Conservation (phyloP, 768 basidiomycete genomes). For the Suillus subalutaceus region DNA sequence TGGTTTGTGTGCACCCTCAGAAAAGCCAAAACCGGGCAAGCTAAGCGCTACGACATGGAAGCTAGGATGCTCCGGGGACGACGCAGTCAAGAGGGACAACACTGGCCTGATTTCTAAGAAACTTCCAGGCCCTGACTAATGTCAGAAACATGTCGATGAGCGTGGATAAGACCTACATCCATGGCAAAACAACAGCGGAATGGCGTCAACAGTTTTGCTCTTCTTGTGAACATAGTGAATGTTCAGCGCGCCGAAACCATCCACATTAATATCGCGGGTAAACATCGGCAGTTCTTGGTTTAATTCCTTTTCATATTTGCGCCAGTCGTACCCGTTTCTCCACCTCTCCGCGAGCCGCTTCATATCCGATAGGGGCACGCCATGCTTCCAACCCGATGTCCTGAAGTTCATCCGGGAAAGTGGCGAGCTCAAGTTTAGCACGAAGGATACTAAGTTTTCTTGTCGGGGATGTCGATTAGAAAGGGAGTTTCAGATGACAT, state of each 20-base stretch:
- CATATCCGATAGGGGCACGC: constrained; percentile 51
- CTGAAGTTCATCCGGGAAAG: constrained; percentile 60
- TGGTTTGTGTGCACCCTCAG: constrained; percentile 53
- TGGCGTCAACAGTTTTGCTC: constrained; percentile 45
- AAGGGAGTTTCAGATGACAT: constrained; percentile 45
- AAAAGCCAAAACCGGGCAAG: constrained; percentile 50
- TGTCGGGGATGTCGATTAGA: constrained; percentile 50
- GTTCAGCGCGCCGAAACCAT: constrained; percentile 48
- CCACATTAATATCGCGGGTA: constrained; percentile 53
- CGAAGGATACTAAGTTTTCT: constrained; percentile 41
- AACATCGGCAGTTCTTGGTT: constrained; percentile 43
- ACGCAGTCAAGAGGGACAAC: constrained; percentile 46
- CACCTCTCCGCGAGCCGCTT: constrained; percentile 51
- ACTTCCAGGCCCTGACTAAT: constrained; percentile 1
- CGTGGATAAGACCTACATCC: constrained; percentile 55
- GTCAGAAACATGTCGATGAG: constrained; percentile 16
- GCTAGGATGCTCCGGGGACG: constrained; percentile 46
- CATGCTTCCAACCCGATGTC: constrained; percentile 54
- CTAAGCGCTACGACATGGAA: constrained; percentile 62
- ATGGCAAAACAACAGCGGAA: constrained; percentile 63
- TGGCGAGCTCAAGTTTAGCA: constrained; percentile 49
- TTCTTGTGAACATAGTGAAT: constrained; percentile 63
- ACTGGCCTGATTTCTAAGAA: not conserved
- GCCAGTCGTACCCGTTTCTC: constrained; percentile 60
- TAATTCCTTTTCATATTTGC: constrained; percentile 49